phyloP scores from a whole-genome alignment of 176 grass and related monocot genomes.

The Themeda triandra region DNA sequence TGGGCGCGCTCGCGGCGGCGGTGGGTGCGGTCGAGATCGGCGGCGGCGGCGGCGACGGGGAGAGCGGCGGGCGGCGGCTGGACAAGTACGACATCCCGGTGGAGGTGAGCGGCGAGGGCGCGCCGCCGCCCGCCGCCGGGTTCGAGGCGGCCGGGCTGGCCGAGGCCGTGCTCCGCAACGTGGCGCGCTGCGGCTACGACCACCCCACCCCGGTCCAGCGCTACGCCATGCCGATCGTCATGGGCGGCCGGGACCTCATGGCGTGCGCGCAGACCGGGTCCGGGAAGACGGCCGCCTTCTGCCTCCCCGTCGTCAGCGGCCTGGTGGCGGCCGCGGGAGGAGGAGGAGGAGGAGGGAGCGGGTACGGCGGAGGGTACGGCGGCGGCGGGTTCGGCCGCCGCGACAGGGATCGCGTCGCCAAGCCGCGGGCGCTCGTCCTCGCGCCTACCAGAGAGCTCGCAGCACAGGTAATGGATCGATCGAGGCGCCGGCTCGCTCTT shows the following conservation, averaged over 20 bases:
- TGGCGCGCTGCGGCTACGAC: conserved; percentile 53
- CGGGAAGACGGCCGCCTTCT: conserved; percentile 90
- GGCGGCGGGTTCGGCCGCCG: background rate
- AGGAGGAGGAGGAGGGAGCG: background rate
- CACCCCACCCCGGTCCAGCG: conserved; percentile 73
- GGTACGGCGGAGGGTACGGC: too few relatives aligned
- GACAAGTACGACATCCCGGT: conserved; percentile 71
- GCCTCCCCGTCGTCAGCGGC: conserved; percentile 61
- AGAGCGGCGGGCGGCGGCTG: conserved; percentile 7
- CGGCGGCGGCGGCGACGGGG: conserved; percentile 10
- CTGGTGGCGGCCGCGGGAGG: background rate
- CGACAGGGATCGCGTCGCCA: conserved; percentile 19
- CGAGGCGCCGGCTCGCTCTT: background rate
- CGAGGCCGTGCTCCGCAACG: conserved; percentile 55
- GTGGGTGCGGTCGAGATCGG: conserved; percentile 19
- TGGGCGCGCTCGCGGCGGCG: background rate
- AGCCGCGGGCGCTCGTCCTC: conserved; percentile 60
- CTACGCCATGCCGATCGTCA: conserved; percentile 69
- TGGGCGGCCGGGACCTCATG: conserved; percentile 65
- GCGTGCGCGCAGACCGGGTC: conserved; percentile 87
- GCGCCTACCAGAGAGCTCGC: conserved; percentile 79
- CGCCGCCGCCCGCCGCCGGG: conserved; percentile 39
- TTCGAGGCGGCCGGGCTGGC: conserved; percentile 62
- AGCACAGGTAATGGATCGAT: conserved; percentile 41
- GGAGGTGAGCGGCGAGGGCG: conserved; percentile 55